These are phyloP conservation scores for Trametes coccinea DNA, from an alignment of 768 basidiomycete genomes.

Conservation along the genomic window DNA sequence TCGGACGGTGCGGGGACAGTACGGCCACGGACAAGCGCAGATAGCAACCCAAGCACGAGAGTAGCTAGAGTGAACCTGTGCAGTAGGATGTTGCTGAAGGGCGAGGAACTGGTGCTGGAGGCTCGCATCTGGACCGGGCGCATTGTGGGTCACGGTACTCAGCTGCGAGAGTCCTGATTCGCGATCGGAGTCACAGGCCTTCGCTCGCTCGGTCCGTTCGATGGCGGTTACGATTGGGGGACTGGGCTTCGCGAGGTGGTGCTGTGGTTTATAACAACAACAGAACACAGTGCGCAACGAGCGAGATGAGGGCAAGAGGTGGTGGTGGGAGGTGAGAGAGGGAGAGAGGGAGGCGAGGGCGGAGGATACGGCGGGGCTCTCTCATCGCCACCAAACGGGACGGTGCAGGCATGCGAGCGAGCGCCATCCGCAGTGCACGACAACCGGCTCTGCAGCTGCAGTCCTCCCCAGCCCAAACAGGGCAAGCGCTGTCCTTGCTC, in stretches of 20 bases:
- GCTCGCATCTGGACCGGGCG: not conserved
- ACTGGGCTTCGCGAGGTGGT: too few relatives aligned
- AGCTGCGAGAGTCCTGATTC: not conserved
- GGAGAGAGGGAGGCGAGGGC: not conserved
- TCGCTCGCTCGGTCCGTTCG: not conserved
- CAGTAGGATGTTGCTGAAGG: not conserved
- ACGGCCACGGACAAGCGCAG: not conserved
- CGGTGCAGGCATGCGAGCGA: constrained; percentile 2
- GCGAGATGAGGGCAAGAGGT: not conserved
- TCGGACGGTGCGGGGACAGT: not conserved
- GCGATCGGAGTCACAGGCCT: constrained; percentile 12
- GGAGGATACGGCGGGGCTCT: not conserved
- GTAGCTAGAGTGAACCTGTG: not conserved
- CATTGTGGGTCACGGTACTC: constrained; percentile 1
- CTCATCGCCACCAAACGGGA: constrained; percentile 12
- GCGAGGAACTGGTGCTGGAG: not conserved
- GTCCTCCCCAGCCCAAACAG: not conserved
- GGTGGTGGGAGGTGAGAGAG: not conserved
- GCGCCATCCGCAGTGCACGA: not conserved
- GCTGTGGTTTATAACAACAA: too few relatives aligned
- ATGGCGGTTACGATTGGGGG: not conserved
- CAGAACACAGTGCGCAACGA: not conserved
- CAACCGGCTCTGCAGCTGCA: not conserved
- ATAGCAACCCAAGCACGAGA: constrained; percentile 4
- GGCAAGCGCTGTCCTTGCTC: constrained; percentile 1